A percentile compares a stretch with the other conserved stretches of the same genome.
These are phyloP conservation scores for Fusarium xyrophilum DNA, from an alignment of 2,329 filamentous ascomycete species.

Conservation along the genomic window DNA sequence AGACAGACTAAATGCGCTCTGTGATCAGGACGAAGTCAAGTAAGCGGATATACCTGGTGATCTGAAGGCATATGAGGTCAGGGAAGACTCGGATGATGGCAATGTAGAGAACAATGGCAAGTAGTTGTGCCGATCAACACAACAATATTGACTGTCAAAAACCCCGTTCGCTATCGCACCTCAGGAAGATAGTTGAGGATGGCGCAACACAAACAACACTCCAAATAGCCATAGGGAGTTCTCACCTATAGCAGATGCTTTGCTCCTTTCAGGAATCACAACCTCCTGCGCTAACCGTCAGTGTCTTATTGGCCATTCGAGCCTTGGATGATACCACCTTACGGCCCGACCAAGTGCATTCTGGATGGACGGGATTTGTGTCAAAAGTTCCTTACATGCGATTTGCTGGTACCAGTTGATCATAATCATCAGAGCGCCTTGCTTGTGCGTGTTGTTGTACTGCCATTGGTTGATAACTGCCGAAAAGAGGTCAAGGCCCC, in stretches of 20 bases:
- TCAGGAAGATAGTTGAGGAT: no score
- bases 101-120: neutral
- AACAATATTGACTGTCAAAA: accelerated
- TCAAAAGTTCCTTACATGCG: no score
- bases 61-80: neutral
- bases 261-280: accelerated
- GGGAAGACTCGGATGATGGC: neutral
- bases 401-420: no score
- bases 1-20: accelerated
- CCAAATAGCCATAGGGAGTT: no score
- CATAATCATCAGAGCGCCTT: neutral
- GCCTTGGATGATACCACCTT: no score
- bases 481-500: neutral
- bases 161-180: accelerated
- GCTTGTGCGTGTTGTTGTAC: neutral
- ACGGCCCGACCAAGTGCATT: no score
- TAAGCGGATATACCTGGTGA: neutral
- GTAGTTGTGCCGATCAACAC: accelerated
- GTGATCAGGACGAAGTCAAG: neutral
- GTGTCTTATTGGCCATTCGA: no score
- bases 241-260: no score
- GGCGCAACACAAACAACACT: no score
- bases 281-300: no score
- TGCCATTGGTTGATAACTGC: neutral
- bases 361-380: no score